Evolutionary conservation across 2,329 filamentous ascomycete species (phyloP).

Genomic region (Colletotrichum tropicicola): DNA sequence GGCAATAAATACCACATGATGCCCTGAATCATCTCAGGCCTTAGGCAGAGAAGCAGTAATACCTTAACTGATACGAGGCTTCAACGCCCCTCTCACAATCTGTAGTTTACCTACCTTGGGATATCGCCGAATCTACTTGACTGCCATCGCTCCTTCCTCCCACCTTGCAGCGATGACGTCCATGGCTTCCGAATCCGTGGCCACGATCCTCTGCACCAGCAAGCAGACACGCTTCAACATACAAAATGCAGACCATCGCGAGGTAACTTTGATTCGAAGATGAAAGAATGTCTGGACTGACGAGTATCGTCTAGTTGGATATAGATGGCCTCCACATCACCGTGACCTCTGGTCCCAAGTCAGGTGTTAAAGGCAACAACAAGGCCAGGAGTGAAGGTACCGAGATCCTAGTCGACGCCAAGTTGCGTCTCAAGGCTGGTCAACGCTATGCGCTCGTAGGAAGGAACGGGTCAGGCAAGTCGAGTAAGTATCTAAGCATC

Average conservation of each 20-base stretch:
- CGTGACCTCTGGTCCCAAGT: constrained; percentile 58
- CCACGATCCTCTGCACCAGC: constrained; percentile 68
- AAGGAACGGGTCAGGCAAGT: constrained; percentile 85
- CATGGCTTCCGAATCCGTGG: constrained; percentile 58
- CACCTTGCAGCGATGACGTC: constrained; percentile 50
- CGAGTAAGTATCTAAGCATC: constrained; percentile 57
- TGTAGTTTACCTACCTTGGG: too few relatives aligned
- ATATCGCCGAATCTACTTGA: neutral
- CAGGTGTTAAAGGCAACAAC: constrained; percentile 60
- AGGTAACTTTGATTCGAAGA: constrained; percentile 49
- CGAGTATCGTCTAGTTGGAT: constrained; percentile 56
- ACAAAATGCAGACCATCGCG: constrained; percentile 61
- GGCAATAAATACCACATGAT: neutral
- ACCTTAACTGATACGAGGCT: neutral
- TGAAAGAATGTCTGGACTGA: neutral
- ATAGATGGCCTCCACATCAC: constrained; percentile 78
- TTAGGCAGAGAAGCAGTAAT: neutral
- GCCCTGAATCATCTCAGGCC: neutral
- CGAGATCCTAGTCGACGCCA: constrained; percentile 78
- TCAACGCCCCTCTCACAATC: neutral
- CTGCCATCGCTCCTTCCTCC: neutral
- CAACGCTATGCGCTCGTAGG: constrained; percentile 82
- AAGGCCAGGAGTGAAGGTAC: constrained; percentile 55
- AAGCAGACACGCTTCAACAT: constrained; percentile 75
- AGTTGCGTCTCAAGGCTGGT: constrained; percentile 76